Conservation (phyloP, 2,329 filamentous ascomycete species). For the Albophoma yamanashiensis region DNA sequence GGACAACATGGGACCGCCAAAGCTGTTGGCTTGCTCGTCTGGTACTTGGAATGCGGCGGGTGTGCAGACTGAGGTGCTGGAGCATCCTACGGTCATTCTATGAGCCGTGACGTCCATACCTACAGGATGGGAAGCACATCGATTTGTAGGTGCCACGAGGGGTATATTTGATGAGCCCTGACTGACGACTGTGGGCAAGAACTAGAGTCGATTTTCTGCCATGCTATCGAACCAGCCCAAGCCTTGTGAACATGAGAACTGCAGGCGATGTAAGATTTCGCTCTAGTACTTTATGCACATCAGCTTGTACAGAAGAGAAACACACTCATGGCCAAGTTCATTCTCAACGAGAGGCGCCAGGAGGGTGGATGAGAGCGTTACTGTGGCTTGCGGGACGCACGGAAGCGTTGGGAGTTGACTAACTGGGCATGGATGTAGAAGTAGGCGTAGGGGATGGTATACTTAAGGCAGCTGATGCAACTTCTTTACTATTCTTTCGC, state of each 20-base stretch:
- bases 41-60: too few species aligned
- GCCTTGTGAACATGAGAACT: conserved; percentile 35
- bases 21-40: too few species aligned
- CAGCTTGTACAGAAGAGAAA: conserved; percentile 8
- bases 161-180: background rate
- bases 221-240: conserved; percentile 33
- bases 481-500: too few species aligned
- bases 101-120: conserved; percentile 38
- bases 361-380: conserved; percentile 14
- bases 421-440: too few species aligned
- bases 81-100: too few species aligned
- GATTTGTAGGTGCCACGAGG: conserved; percentile 6
- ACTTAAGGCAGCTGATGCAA: background rate
- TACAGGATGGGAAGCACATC: conserved; percentile 36
- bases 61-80: too few species aligned
- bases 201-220: conserved; percentile 43
- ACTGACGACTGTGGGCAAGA: conserved; percentile 17
- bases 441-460: conserved; percentile 13
- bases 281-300: too few species aligned
- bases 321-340: background rate
- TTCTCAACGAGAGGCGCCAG: conserved; percentile 1
- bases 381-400: too few species aligned
- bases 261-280: background rate
- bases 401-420: too few species aligned
- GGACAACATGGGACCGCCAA: too few species aligned